phyloP scores from a whole-genome alignment of 495 filamentous ascomycete genomes.

The Aspergillus saccharolyticus region DNA sequence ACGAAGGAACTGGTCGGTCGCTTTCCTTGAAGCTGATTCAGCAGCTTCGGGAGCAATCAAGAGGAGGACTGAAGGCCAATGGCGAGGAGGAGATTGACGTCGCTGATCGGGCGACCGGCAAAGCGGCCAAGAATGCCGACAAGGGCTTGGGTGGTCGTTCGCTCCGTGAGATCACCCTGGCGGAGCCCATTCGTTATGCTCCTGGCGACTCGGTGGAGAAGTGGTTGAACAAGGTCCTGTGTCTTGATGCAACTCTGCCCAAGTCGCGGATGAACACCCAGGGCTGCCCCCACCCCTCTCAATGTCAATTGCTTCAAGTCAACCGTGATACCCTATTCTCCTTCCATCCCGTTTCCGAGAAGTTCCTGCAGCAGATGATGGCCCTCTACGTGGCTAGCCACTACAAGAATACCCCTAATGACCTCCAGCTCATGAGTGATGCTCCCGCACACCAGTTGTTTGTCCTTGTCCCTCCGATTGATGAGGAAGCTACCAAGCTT shows the following conservation, averaged over 20 bases:
- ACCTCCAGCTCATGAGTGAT: conserved; percentile 96
- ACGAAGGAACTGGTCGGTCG: conserved; percentile 94
- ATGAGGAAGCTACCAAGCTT: conserved; percentile 68
- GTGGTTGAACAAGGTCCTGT: conserved; percentile 94
- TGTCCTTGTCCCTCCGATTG: conserved; percentile 84
- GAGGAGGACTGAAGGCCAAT: conserved; percentile 77
- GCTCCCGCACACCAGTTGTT: conserved; percentile 96
- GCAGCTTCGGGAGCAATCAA: conserved; percentile 90
- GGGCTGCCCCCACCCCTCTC: conserved; percentile 82
- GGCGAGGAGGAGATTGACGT: conserved; percentile 71
- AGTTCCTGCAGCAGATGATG: conserved; percentile 97
- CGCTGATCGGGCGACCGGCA: conserved; percentile 59
- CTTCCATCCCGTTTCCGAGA: conserved; percentile 94
- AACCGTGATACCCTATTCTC: conserved; percentile 98
- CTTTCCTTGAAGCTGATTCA: conserved; percentile 96
- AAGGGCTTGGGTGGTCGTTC: conserved; percentile 46
- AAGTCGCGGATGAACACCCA: conserved; percentile 66
- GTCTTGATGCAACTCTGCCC: conserved; percentile 84
- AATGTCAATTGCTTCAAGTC: conserved; percentile 87
- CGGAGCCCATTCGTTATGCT: conserved; percentile 91
- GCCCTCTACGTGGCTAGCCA: conserved; percentile 96
- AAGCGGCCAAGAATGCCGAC: conserved; percentile 66
- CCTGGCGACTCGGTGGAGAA: conserved; percentile 87
- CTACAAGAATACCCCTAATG: conserved; percentile 98
- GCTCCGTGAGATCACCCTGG: conserved; percentile 86